These are phyloP conservation scores for Oryza glumipatula DNA, from an alignment of 176 grass and related monocot genomes.

Conservation along the genomic window DNA sequence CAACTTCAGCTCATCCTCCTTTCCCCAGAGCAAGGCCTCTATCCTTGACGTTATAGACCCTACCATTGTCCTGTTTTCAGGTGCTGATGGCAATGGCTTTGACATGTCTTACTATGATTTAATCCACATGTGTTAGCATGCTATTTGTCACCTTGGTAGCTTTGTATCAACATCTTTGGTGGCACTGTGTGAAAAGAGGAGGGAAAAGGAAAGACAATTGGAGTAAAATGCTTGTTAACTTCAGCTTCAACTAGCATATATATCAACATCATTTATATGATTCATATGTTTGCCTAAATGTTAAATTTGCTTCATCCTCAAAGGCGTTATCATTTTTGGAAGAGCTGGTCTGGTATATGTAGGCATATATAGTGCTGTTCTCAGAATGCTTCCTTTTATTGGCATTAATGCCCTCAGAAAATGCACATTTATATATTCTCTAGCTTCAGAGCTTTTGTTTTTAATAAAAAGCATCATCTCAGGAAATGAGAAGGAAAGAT, in stretches of 20 bases:
- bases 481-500: not conserved
- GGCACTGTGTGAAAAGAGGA: not conserved
- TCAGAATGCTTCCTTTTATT: not conserved
- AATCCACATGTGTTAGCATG: not conserved
- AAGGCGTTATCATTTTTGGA: not conserved
- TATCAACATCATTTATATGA: not conserved
- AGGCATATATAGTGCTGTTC: not conserved
- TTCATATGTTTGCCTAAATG: not conserved
- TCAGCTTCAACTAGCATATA: not conserved
- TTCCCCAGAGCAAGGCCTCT: not conserved
- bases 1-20: not conserved
- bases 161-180: conserved; percentile 5
- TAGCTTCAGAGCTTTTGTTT: not conserved
- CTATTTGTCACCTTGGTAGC: not conserved
- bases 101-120: not conserved
- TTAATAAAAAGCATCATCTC: not conserved
- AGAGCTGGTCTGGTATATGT: not conserved
- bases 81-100: not conserved
- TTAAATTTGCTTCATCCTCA: not conserved
- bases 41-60: not conserved
- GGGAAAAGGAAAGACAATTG: not conserved
- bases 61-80: not conserved
- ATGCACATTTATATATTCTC: not conserved
- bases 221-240: not conserved
- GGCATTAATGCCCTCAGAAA: not conserved